Conservation (phyloP, 345 rosid species). For the Barbarea vulgaris region DNA sequence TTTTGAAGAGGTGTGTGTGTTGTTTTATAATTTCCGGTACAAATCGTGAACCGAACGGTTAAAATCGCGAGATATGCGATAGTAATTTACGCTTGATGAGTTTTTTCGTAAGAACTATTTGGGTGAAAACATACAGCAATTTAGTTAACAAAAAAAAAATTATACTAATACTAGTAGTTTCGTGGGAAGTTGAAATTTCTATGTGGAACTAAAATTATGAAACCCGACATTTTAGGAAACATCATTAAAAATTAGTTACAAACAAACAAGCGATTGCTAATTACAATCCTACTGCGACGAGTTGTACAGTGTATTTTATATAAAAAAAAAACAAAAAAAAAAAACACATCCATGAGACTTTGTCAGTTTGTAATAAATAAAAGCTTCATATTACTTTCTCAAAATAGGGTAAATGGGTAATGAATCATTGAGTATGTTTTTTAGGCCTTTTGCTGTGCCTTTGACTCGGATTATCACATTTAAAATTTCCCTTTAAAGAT, state of each 20-base stretch:
- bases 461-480: conserved; percentile 21
- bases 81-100: neutral
- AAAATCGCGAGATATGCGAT: neutral
- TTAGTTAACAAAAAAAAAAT: neutral
- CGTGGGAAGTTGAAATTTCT: neutral
- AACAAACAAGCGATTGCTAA: neutral
- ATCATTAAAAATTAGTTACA: neutral
- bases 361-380: neutral
- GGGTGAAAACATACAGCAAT: neutral
- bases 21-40: conserved; percentile 5
- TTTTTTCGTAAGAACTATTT: neutral
- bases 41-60: neutral
- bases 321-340: no score
- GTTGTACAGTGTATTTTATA: neutral
- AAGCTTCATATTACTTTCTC: neutral
- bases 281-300: no score
- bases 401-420: neutral
- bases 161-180: no score
- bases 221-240: no score
- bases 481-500: conserved; percentile 8
- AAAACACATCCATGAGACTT: neutral
- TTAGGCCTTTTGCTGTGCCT: neutral
- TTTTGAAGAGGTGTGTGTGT: conserved; percentile 19
- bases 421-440: neutral
- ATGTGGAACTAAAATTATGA: neutral